Base-by-base conservation (phyloP, 805 yeast species). In the Starmerella vitae region DNA sequence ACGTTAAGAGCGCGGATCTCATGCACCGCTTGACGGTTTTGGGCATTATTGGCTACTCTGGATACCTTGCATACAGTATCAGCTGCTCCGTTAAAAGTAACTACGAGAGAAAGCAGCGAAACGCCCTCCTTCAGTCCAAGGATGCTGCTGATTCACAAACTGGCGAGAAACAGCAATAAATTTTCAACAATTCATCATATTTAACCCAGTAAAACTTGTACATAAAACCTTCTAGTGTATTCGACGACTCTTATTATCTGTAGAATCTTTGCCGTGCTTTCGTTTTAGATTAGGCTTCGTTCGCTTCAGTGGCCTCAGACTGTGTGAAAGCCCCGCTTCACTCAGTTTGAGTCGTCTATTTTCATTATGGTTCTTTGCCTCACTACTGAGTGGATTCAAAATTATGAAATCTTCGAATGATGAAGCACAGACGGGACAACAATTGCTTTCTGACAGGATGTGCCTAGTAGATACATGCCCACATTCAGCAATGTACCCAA, bases 1-100 rank as follows among this genome's bases (percentile, higher is more conserved):
- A 78, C 57, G 74, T 78, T 2, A 76, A 72, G 57, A 74, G 71
- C 3, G 72, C 82, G 2, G 88, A 79, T 57, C 69, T 78, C 30
- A 70, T 68, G 20, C 88, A 79, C 59, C 76, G 88, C 61, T 57
- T 78, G 43, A 75, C 83, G 0, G 85, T 79, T 33, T 55, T 78
- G 18, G 68, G 78, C 3, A 63, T 79, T 22, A 70, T 76, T 17
- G 86, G 86, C 20, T 62, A 52, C 37, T 60, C 66, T 26, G 55
- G 66, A 42, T 56, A 44, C 62, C 56, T 52, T 12, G 36, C 42
- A 18, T 49, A 34, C 36, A 43, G 37, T 12, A 45, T 45, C 24
- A 48, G 34, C 21, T 9, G 36, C 22, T 36, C 42, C 17, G 15
- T 40, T 20, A 29, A 20, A 15, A 40, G 37, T 34, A 48, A 48